Percentiles rank a stretch among this genome's conserved stretches.
These are phyloP conservation scores for Curvularia eragrostidis DNA, from an alignment of 2,329 filamentous ascomycete genomes.

Conservation along the genomic window DNA sequence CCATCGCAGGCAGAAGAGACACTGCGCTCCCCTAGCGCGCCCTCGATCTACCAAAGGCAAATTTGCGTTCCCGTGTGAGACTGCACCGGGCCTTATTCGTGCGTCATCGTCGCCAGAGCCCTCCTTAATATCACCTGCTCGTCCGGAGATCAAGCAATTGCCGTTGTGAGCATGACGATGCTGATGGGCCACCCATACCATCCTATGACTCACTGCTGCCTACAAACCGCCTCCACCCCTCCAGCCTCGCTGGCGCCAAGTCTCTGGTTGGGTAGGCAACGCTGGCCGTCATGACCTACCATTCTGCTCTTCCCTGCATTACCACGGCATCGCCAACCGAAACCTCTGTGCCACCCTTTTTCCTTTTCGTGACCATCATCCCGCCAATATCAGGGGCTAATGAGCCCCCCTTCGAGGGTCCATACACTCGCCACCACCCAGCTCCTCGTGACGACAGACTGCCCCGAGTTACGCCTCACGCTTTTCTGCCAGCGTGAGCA, in stretches of 20 bases:
- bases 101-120: background rate
- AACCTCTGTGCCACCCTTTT: background rate
- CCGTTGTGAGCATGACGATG: conserved; percentile 9
- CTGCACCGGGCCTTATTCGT: background rate
- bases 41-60: background rate
- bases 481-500: background rate
- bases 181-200: conserved; percentile 4
- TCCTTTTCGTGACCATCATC: background rate
- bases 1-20: conserved; percentile 29
- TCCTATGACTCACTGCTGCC: conserved; percentile 27
- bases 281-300: background rate
- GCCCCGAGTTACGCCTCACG: background rate
- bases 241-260: background rate
- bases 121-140: background rate
- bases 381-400: background rate
- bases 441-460: background rate
- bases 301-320: background rate
- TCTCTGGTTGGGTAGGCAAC: conserved; percentile 14
- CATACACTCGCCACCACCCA: background rate
- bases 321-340: background rate
- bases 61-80: background rate
- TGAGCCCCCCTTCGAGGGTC: background rate
- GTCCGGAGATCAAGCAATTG: conserved; percentile 13
- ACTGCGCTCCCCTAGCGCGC: conserved; percentile 14
- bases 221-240: conserved; percentile 1